Base-by-base conservation (phyloP, 1,284 basidiomycete species). In the Ganoderma boninense region DNA sequence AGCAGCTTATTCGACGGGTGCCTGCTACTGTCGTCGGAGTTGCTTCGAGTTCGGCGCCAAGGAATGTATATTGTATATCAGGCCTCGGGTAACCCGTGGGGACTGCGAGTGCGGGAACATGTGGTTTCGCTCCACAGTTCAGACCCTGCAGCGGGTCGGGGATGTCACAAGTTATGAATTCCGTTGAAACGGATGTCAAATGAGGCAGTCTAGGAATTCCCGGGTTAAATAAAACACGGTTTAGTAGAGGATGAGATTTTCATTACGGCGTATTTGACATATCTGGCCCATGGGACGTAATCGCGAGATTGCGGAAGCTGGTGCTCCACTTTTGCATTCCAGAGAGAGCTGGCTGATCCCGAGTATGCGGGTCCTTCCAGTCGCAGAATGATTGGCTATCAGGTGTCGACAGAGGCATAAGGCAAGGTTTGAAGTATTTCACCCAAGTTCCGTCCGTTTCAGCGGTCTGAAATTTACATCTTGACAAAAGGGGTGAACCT, bases 1-100 rank as follows among this genome's bases (percentile, higher is more conserved):
- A 57, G 23, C 29, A 57, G 54, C 32, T 57, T 32, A 35, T 57
- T 57, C 54, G 54, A 57, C 29, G 32, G 54, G 54, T 32, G 32
- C 29, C 32, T 57, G 29, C 29, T 20, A 32, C 29, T 57, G 32
- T 35, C 32, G 29, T 35, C 32, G 54, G 54, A 57, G 54, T 32
- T 32, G 18, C 18, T 57, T 29, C 29, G 54, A 57, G 18, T 57
- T 57, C 54, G 29, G 54, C 49, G 49, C 23, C 23, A 13, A 13
- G 49, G 2, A 14, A 13, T 8, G 49, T 49, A 52, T 52, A 52
- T 52, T 52, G 49, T 10, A 23, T 4, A 7, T 46, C 6, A 7
- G 46, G n/a, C 10, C 49, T 26, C 23, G 23, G 49, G 26, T 11
- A n/a, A 49, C 10, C 23, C 49, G 49, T 52, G 49, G 49, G 23